These are phyloP conservation scores for Zea luxurians DNA, from an alignment of 176 grass and related monocot species.

Conservation along the genomic window DNA sequence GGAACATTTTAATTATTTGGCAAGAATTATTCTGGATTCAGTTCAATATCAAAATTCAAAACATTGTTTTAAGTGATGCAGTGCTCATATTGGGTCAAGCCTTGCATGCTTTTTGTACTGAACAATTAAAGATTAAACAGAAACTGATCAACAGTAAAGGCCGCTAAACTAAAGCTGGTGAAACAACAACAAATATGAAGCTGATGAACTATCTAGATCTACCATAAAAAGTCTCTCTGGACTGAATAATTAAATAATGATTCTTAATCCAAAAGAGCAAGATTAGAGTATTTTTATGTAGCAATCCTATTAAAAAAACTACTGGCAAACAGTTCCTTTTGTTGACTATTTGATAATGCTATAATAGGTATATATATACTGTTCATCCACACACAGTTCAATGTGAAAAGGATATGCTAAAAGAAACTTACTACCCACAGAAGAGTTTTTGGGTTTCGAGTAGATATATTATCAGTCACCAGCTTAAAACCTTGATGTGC, in stretches of 20 bases:
- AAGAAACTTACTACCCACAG: slow-evolving; percentile 88
- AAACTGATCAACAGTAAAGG: neutral
- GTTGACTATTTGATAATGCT: slow-evolving; percentile 14
- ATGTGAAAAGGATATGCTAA: neutral
- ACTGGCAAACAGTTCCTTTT: neutral
- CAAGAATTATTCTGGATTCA: neutral
- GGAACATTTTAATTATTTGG: neutral
- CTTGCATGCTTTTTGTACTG: neutral
- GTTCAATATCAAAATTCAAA: slow-evolving; percentile 1
- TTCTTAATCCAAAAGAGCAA: neutral
- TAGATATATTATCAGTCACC: slow-evolving; percentile 95
- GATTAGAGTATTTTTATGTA: neutral
- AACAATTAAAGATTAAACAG: neutral
- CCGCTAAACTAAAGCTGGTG: neutral
- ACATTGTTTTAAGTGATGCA: neutral
- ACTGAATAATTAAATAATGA: neutral
- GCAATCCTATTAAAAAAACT: slow-evolving; percentile 4
- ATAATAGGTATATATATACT: neutral
- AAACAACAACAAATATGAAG: neutral
- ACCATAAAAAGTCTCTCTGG: neutral
- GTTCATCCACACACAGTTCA: neutral
- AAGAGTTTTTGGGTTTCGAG: slow-evolving; percentile 77
- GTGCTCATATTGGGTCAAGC: no score
- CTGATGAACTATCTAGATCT: neutral
- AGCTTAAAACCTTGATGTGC: slow-evolving; percentile 98